Conservation (phyloP, 495 filamentous ascomycete genomes). For the Penicillium angulare region DNA sequence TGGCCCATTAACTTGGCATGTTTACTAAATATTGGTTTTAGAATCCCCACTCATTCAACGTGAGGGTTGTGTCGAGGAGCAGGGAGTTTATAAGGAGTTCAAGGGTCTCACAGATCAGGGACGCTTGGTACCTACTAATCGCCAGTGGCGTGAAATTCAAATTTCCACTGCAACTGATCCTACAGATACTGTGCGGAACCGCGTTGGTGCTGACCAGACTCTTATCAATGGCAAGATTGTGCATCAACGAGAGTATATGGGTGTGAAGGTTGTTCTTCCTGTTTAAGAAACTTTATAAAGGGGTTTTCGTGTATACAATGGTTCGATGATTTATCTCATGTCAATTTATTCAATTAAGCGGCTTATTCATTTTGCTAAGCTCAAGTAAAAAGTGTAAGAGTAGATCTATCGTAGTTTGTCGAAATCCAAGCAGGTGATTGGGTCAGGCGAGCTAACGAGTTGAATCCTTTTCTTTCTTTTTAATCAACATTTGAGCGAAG, state of each 20-base stretch:
- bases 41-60: constrained; percentile 39
- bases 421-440: too few relatives aligned
- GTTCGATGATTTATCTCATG: too few relatives aligned
- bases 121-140: constrained; percentile 37
- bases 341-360: too few relatives aligned
- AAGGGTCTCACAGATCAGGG: constrained; percentile 31
- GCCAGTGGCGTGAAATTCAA: constrained; percentile 42
- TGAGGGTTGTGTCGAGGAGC: constrained; percentile 40
- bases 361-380: too few relatives aligned
- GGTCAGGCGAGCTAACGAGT: too few relatives aligned
- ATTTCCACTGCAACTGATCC: constrained; percentile 41
- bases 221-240: constrained; percentile 41
- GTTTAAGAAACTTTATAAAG: too few relatives aligned
- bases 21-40: too few relatives aligned
- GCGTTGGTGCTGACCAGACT: constrained; percentile 36
- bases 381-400: too few relatives aligned
- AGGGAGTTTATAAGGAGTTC: constrained; percentile 42
- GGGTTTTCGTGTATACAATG: too few relatives aligned
- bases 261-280: constrained; percentile 41
- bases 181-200: constrained; percentile 33
- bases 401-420: too few relatives aligned
- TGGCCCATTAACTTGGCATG: neutral
- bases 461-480: too few relatives aligned
- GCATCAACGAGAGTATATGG: constrained; percentile 45
- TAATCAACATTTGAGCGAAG: neutral